Evolutionary conservation across 1,139 yeast genomes (phyloP).

Genomic region (Geotrichum candidum): DNA sequence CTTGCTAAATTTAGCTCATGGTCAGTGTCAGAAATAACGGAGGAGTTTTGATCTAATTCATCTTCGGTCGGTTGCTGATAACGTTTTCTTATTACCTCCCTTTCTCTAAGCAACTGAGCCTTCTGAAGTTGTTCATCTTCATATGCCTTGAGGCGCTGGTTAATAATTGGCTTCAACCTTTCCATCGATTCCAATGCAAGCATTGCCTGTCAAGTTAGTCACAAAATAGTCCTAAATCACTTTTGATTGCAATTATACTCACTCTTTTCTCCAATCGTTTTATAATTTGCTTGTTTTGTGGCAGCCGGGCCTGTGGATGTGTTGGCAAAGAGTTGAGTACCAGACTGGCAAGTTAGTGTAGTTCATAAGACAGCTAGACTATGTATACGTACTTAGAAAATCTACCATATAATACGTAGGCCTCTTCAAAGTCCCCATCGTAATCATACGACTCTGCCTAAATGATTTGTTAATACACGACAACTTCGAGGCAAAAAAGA

Average conservation of each 20-base stretch:
- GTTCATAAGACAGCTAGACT: background rate
- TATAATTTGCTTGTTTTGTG: slow-evolving; percentile 25
- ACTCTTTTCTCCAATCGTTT: slow-evolving; percentile 19
- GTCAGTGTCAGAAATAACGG: slow-evolving; percentile 11
- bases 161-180: slow-evolving; percentile 34
- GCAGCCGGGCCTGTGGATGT: slow-evolving; percentile 40
- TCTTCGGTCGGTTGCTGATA: slow-evolving; percentile 11
- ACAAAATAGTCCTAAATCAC: slow-evolving; percentile 1
- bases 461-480: slow-evolving; percentile 1
- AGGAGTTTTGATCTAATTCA: background rate
- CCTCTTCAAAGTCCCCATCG: slow-evolving; percentile 41
- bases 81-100: slow-evolving; percentile 14
- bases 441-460: slow-evolving; percentile 43
- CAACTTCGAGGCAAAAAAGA: background rate
- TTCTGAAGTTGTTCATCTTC: slow-evolving; percentile 12
- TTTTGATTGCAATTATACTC: background rate
- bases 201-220: slow-evolving; percentile 18
- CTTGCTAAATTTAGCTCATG: slow-evolving; percentile 14
- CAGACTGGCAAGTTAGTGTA: slow-evolving; percentile 25
- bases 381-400: slow-evolving; percentile 38
- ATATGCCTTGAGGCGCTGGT: slow-evolving; percentile 32
- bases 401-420: slow-evolving; percentile 46
- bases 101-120: slow-evolving; percentile 1
- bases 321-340: slow-evolving; percentile 41
- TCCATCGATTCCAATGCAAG: slow-evolving; percentile 39